Conservation (phyloP, 768 basidiomycete genomes). For the Calocera viscosa region DNA sequence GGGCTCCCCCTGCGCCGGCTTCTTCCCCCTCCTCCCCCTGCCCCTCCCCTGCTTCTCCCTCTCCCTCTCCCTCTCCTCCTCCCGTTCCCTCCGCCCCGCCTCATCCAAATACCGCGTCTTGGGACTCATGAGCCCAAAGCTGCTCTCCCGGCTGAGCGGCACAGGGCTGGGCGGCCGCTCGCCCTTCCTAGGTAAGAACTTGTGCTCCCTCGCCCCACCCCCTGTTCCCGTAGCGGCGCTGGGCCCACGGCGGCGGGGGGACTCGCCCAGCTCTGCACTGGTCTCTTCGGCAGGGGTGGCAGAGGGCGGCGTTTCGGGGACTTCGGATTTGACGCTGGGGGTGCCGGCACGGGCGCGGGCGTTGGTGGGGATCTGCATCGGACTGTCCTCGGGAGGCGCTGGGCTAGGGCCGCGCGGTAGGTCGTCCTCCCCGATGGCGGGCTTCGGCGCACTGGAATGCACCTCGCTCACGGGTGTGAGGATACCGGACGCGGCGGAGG, state of each 20-base stretch:
- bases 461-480: not conserved
- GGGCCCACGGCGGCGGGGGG: too few relatives aligned
- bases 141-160: slow-evolving; percentile 1
- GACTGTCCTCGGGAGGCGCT: too few relatives aligned
- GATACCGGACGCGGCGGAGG: not conserved
- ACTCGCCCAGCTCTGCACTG: not conserved
- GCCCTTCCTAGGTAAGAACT: not conserved
- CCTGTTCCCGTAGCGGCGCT: not conserved
- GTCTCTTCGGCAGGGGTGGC: not conserved
- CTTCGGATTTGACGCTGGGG: not conserved
- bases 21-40: not conserved
- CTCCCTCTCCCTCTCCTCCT: not conserved
- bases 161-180: not conserved
- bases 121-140: not conserved
- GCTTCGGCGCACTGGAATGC: not conserved
- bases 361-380: not conserved
- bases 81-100: not conserved
- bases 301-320: not conserved
- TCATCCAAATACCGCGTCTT: not conserved
- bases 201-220: not conserved
- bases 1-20: not conserved
- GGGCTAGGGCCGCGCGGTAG: too few relatives aligned
- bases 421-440: not conserved
- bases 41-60: not conserved
- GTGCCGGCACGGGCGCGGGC: not conserved